A percentile compares a stretch with the other conserved stretches of the same genome.
Evolutionary conservation across 176 grass and related monocot genomes (phyloP).

Genomic region (Phoenix roebelenii): DNA sequence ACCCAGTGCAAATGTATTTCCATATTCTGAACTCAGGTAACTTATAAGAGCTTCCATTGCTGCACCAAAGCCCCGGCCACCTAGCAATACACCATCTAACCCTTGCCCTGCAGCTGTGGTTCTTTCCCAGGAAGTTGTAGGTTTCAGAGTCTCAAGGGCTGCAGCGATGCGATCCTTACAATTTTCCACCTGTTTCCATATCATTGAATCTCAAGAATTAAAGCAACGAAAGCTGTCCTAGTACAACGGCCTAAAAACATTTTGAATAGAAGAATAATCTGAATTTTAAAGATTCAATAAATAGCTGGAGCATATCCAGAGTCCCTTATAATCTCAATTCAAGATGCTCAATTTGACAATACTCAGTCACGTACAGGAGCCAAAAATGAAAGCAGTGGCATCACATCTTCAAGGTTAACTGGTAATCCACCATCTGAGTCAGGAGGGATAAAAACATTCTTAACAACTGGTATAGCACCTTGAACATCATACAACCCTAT

Average conservation of each 20-base stretch:
- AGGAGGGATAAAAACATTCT: slow-evolving; percentile 78
- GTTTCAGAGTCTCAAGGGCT: slow-evolving; percentile 70
- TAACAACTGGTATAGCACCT: slow-evolving; percentile 74
- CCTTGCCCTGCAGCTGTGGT: slow-evolving; percentile 57
- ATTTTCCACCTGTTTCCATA: slow-evolving; percentile 50
- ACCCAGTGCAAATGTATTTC: slow-evolving; percentile 92
- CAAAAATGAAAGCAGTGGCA: slow-evolving; percentile 88
- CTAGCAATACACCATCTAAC: slow-evolving; percentile 65
- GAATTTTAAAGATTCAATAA: too few relatives aligned
- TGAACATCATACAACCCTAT: slow-evolving; percentile 95
- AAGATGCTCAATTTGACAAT: not conserved
- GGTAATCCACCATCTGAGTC: slow-evolving; percentile 43
- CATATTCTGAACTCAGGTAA: slow-evolving; percentile 85
- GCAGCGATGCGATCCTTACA: slow-evolving; percentile 69
- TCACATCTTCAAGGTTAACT: slow-evolving; percentile 74
- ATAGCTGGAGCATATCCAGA: too few relatives aligned
- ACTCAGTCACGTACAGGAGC: slow-evolving; percentile 53
- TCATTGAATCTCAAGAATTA: too few relatives aligned
- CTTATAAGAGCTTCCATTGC: slow-evolving; percentile 70
- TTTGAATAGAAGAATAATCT: too few relatives aligned
- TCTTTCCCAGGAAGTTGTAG: slow-evolving; percentile 85
- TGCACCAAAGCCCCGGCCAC: slow-evolving; percentile 71
- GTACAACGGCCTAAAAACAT: too few relatives aligned
- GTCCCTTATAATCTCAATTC: too few relatives aligned
- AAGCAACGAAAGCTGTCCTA: too few relatives aligned